Percentiles rank a stretch among this genome's conserved stretches.
These are phyloP conservation scores for Solanum medicagineum DNA, from an alignment of 257 asterid species.

Conservation along the genomic window DNA sequence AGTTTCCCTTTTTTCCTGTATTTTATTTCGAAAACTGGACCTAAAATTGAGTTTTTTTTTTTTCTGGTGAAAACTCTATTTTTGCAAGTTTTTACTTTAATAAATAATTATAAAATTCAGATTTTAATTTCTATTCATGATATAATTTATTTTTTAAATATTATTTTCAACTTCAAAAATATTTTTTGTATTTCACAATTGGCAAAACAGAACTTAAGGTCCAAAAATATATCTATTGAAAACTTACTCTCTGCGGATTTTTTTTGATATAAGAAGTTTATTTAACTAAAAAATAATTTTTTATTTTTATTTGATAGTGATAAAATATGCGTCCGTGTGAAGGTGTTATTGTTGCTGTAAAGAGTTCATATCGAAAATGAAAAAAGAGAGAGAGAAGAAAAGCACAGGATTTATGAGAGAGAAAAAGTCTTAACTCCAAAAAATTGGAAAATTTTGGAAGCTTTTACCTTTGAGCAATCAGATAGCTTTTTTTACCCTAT, in stretches of 20 bases:
- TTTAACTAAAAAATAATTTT: background rate
- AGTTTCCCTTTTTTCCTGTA: background rate
- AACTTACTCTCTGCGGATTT: background rate
- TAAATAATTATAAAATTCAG: too few relatives aligned
- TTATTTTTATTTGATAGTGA: too few relatives aligned
- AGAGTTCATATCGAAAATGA: background rate
- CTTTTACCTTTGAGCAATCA: background rate
- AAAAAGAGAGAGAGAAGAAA: background rate
- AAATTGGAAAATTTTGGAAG: background rate
- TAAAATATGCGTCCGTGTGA: too few relatives aligned
- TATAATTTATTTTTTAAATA: background rate
- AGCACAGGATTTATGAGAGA: background rate
- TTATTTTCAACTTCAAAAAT: background rate
- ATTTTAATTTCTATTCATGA: too few relatives aligned
- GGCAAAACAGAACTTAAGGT: background rate
- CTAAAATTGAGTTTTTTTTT: too few relatives aligned
- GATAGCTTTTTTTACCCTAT: background rate
- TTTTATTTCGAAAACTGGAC: too few relatives aligned
- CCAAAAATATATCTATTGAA: constrained; percentile 2
- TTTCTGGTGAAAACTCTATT: too few relatives aligned
- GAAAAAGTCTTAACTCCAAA: background rate
- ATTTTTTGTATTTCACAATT: background rate
- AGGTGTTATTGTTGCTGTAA: too few relatives aligned
- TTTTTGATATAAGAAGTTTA: background rate
- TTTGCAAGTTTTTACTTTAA: too few relatives aligned